Evolutionary conservation across 2,329 filamentous ascomycete genomes (phyloP).

Genomic region (Hymenoscyphus fraxineus): DNA sequence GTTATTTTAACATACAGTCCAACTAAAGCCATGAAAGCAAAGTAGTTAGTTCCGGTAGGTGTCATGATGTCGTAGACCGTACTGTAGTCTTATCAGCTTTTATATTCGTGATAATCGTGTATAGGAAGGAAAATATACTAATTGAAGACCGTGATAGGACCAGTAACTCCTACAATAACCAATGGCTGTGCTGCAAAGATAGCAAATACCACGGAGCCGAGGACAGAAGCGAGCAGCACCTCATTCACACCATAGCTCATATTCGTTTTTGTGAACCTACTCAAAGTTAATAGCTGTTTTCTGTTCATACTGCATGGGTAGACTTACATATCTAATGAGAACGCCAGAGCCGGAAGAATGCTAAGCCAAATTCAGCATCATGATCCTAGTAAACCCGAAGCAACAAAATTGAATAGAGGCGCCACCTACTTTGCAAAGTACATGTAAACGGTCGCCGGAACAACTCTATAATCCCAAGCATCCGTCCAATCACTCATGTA

Average conservation of each 20-base stretch:
- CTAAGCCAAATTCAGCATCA: constrained; percentile 41
- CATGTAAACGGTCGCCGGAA: constrained; percentile 87
- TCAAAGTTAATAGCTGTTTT: background rate
- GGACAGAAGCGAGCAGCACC: constrained; percentile 78
- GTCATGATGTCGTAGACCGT: constrained; percentile 87
- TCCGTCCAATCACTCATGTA: constrained; percentile 81
- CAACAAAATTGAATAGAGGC: constrained; percentile 14
- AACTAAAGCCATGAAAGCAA: constrained; percentile 90
- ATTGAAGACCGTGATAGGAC: constrained; percentile 90
- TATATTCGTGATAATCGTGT: background rate
- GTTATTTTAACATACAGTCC: constrained; percentile 50
- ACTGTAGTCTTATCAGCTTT: constrained; percentile 46
- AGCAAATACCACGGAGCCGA: constrained; percentile 78
- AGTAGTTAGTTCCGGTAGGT: constrained; percentile 73
- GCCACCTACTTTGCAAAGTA: constrained; percentile 80
- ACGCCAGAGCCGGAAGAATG: constrained; percentile 81
- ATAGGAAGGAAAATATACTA: constrained; percentile 49
- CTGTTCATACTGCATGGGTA: background rate
- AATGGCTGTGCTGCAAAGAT: constrained; percentile 78
- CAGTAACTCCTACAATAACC: constrained; percentile 87
- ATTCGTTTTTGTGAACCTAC: constrained; percentile 70
- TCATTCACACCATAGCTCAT: constrained; percentile 89
- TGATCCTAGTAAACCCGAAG: background rate
- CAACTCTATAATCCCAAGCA: constrained; percentile 85
- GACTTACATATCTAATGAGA: constrained; percentile 76